These are phyloP conservation scores for Eutrema japonicum DNA, from an alignment of 345 rosid species.

Conservation along the genomic window DNA sequence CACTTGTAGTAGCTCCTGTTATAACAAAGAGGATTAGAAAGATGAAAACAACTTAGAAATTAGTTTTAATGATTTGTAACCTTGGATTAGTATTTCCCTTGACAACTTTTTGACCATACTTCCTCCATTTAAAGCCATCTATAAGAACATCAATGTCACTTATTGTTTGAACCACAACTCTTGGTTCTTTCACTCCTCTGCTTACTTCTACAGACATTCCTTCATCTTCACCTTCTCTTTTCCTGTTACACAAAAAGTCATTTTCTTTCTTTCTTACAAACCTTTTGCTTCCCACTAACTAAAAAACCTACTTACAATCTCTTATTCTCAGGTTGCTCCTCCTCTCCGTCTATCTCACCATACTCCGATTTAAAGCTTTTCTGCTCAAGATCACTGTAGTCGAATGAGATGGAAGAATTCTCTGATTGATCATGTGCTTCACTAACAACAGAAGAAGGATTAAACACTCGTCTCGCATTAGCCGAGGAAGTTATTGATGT, in stretches of 20 bases:
- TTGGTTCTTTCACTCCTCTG: constrained; percentile 92
- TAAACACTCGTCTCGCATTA: constrained; percentile 46
- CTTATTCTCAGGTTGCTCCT: constrained; percentile 78
- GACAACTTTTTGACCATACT: constrained; percentile 97
- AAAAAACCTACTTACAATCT: constrained; percentile 68
- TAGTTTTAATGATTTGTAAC: constrained; percentile 41
- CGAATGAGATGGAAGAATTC: constrained; percentile 79
- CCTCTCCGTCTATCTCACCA: constrained; percentile 66
- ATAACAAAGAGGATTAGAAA: neutral
- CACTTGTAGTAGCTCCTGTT: constrained; percentile 97
- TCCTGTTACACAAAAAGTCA: constrained; percentile 54
- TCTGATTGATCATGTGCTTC: constrained; percentile 68
- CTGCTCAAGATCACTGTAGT: constrained; percentile 69
- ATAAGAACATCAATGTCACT: constrained; percentile 94
- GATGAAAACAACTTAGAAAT: constrained; percentile 25
- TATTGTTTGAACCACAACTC: constrained; percentile 94
- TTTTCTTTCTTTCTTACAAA: constrained; percentile 1
- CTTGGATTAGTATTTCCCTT: constrained; percentile 99
- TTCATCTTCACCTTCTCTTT: constrained; percentile 73
- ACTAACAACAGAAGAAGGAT: constrained; percentile 38
- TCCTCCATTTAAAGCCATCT: constrained; percentile 98
- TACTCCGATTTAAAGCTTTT: constrained; percentile 66
- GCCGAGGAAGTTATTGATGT: constrained; percentile 29
- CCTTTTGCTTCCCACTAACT: neutral
- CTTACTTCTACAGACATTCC: constrained; percentile 77